Conservation (phyloP, 176 grass and related monocot species). For the Zizania latifolia region DNA sequence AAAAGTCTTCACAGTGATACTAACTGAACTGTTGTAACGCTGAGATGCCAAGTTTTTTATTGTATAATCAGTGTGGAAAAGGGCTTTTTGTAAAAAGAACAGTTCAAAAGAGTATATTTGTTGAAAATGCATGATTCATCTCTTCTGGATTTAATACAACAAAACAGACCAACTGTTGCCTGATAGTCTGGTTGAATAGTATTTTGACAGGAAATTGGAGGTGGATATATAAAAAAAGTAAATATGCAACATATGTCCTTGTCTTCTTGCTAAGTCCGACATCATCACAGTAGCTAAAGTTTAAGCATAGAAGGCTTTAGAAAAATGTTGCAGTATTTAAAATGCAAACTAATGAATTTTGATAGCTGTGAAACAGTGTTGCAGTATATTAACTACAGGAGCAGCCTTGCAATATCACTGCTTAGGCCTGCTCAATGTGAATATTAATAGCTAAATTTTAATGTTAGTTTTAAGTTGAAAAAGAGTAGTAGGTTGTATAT, state of each 20-base stretch:
- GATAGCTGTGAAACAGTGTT: neutral
- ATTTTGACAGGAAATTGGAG: neutral
- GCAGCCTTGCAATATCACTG: neutral
- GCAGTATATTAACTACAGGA: neutral
- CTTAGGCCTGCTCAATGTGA: neutral
- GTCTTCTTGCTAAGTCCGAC: neutral
- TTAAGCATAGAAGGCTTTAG: neutral
- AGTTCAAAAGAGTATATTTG: too few species aligned
- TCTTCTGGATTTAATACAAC: too few species aligned
- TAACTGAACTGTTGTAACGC: neutral
- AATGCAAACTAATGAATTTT: neutral
- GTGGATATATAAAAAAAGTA: constrained; percentile 2
- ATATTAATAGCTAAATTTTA: neutral
- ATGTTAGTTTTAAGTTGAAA: neutral
- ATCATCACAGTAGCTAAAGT: too few species aligned
- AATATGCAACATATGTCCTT: neutral
- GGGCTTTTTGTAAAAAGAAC: neutral
- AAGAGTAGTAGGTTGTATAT: neutral
- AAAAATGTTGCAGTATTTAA: neutral
- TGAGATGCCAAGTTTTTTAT: neutral
- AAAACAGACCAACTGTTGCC: constrained; percentile 5
- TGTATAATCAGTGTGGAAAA: neutral
- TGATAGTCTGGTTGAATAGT: neutral
- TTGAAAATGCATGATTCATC: too few species aligned
- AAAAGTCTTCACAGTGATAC: constrained; percentile 6